These are phyloP conservation scores for Linum usitatissimum DNA, from an alignment of 345 rosid species.

Conservation along the genomic window DNA sequence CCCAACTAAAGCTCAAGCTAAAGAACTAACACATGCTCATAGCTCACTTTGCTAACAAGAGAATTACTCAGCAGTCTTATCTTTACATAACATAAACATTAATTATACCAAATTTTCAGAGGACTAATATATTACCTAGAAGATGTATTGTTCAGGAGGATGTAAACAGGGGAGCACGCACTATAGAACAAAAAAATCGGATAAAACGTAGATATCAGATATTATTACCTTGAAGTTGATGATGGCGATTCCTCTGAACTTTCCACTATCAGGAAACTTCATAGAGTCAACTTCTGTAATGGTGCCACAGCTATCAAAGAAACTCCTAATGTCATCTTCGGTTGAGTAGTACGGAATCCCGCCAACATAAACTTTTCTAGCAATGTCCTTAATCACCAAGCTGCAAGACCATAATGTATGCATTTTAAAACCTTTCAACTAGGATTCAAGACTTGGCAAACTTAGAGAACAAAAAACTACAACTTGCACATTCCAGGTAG, in stretches of 20 bases:
- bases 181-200: background rate
- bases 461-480: background rate
- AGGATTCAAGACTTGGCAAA: background rate
- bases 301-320: slow-evolving; percentile 73
- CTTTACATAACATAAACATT: background rate
- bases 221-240: slow-evolving; percentile 48
- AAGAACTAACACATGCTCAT: background rate
- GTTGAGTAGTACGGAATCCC: slow-evolving; percentile 81
- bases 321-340: slow-evolving; percentile 78
- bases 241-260: slow-evolving; percentile 81
- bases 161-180: background rate
- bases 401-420: slow-evolving; percentile 28
- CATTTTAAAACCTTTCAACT: background rate
- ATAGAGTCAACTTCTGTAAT: slow-evolving; percentile 67
- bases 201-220: background rate
- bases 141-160: background rate
- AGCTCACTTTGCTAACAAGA: background rate
- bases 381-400: slow-evolving; percentile 31
- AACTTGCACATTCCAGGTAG: background rate
- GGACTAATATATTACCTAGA: background rate
- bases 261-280: slow-evolving; percentile 79
- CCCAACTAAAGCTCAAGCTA: background rate
- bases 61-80: background rate
- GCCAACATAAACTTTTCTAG: slow-evolving; percentile 66
- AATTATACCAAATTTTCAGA: background rate